phyloP scores from a whole-genome alignment of 176 grass and related monocot species.

The Cenchrus fungigraminus region DNA sequence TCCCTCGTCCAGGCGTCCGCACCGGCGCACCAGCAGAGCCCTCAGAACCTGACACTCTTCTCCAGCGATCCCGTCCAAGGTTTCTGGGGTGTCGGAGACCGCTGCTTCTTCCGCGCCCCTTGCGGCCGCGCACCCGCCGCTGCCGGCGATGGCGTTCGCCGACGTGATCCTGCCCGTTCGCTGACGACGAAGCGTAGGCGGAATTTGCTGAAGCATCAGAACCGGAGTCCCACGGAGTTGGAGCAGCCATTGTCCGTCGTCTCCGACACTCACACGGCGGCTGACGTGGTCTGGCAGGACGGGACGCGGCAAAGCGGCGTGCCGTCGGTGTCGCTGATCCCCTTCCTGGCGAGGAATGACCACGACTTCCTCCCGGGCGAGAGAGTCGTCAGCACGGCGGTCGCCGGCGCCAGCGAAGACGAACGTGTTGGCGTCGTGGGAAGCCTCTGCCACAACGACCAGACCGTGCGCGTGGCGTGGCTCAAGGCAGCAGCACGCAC shows the following conservation, averaged over 20 bases:
- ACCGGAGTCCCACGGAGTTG: background rate
- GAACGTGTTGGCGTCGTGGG: background rate
- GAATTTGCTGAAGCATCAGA: background rate
- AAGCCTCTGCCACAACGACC: background rate
- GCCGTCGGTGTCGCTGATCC: background rate
- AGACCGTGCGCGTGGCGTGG: background rate
- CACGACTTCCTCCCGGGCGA: background rate
- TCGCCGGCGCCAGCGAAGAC: too few relatives aligned
- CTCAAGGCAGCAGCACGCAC: background rate
- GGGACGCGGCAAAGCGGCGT: background rate
- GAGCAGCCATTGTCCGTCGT: background rate
- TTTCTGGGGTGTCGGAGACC: background rate
- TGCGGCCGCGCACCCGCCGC: too few relatives aligned
- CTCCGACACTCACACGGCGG: background rate
- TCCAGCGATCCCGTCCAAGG: background rate
- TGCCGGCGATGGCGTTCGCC: too few relatives aligned
- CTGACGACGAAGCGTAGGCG: background rate
- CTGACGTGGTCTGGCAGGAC: slow-evolving; percentile 23
- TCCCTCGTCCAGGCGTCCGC: too few relatives aligned
- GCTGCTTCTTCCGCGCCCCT: background rate
- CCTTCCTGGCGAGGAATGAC: fast-evolving
- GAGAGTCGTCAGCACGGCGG: background rate
- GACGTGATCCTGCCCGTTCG: too few relatives aligned
- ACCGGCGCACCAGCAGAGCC: background rate
- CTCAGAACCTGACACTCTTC: background rate